Base-by-base conservation (phyloP, 768 basidiomycete species). In the Termitomyces sp. region DNA sequence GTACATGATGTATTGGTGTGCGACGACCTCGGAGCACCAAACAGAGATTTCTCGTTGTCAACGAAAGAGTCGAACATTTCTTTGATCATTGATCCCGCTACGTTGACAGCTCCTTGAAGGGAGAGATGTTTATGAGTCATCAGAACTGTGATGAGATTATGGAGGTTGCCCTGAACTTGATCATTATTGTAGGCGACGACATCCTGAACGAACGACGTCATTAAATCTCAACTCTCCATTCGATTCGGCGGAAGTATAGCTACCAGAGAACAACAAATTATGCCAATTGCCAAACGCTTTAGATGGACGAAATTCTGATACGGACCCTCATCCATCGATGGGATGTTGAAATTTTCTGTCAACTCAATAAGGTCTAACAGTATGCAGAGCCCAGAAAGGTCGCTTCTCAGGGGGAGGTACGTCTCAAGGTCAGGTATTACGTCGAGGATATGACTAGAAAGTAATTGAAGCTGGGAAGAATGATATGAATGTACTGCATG, bases 181-280 rank as follows among this genome's bases (percentile, higher is more conserved):
- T 78, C 71, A 16, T 71, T 69, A 62, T 81, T 83, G 65, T 78
- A 87, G 0, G 84, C 77, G 1, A 79, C 71, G 5, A 87, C 74
- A 61, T 88, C 87, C 87, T 88, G 59, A 22, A 56, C 14, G 29
- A 27, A 55, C 22, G 34, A 43, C n/a, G n/a, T 29, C 13, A 60
- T 50, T 51, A n/a, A 57, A 53, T 24, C 43, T 50, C 36, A 46
- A 59, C 32, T n/a, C 42, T 51, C 9, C 47, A 36, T n/a, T n/a
- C 39, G 24, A 46, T 37, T 26, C 18, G 50, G 52, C 47, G 36
- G 32, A 55, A 55, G 36, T 36, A 58, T 65, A 46, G 72, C 43
- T 66, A 86, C 86, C 70, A 77, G 70, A n/a, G 81, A 78, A 72
- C 79, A 79, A 7, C 75, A 73, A 13, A 84, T 75, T 44, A 86